These are phyloP conservation scores for Rhizoclosmatium globosum DNA, from an alignment of 192 early-diverging fungal genomes.

Conservation along the genomic window DNA sequence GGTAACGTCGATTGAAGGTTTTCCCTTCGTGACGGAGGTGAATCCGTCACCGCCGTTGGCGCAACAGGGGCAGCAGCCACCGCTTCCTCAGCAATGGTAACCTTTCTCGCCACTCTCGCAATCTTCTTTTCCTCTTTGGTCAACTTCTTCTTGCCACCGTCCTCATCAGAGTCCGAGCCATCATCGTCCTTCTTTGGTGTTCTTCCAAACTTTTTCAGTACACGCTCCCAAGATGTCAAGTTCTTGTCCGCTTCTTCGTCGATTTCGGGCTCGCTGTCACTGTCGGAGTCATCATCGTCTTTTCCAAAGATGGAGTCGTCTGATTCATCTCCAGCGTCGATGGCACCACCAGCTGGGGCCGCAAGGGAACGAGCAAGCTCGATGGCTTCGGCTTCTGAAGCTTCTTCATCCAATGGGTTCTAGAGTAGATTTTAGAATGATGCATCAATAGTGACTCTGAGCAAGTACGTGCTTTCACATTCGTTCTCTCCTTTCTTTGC, in stretches of 20 bases:
- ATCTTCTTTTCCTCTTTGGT: constrained; percentile 28
- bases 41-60: constrained; percentile 49
- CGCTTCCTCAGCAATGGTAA: constrained; percentile 32
- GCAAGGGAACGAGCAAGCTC: not conserved
- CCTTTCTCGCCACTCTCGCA: constrained; percentile 39
- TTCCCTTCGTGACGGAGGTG: constrained; percentile 59
- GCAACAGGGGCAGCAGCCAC: constrained; percentile 23
- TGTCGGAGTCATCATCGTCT: constrained; percentile 40
- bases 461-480: no score
- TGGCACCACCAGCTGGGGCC: constrained; percentile 32
- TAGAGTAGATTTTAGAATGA: no score
- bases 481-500: no score
- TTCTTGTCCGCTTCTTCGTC: constrained; percentile 36
- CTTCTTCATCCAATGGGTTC: constrained; percentile 63
- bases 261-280: constrained; percentile 14
- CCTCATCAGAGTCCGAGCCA: constrained; percentile 15
- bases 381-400: constrained; percentile 51
- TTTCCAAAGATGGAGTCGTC: constrained; percentile 68
- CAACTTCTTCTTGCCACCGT: constrained; percentile 59
- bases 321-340: constrained; percentile 61
- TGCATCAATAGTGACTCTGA: no score
- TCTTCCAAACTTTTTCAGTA: constrained; percentile 36
- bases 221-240: constrained; percentile 22
- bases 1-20: constrained; percentile 66
- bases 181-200: not conserved